Conservation (phyloP, 176 grass and related monocot species). For the Bolboschoenus planiculmis region DNA sequence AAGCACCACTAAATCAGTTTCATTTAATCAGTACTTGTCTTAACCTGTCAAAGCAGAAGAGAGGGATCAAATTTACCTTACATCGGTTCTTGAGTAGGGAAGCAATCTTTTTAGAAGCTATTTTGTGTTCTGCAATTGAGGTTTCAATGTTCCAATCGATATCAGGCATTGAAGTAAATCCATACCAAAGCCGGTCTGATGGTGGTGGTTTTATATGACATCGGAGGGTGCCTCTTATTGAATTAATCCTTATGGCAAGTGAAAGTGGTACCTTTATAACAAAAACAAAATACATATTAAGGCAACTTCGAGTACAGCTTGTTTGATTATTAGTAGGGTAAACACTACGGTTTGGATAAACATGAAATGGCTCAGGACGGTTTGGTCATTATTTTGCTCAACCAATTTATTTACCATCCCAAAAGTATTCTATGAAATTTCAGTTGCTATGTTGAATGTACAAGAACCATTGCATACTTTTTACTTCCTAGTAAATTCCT, state of each 20-base stretch:
- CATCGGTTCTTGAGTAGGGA: slow-evolving; percentile 67
- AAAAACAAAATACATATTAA: slow-evolving; percentile 7
- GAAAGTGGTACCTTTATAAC: slow-evolving; percentile 66
- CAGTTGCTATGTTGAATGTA: background rate
- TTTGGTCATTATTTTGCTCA: background rate
- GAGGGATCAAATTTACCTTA: slow-evolving; percentile 48
- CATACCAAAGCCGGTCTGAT: slow-evolving; percentile 90
- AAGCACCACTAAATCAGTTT: background rate
- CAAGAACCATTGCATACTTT: background rate
- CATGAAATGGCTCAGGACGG: background rate
- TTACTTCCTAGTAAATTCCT: background rate
- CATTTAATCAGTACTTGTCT: background rate
- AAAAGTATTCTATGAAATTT: background rate
- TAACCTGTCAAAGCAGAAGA: background rate
- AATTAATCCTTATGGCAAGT: slow-evolving; percentile 66
- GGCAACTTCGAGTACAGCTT: background rate
- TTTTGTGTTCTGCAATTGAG: slow-evolving; percentile 75
- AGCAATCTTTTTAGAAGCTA: slow-evolving; percentile 54
- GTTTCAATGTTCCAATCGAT: slow-evolving; percentile 88
- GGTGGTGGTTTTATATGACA: slow-evolving; percentile 83
- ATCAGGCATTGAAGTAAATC: slow-evolving; percentile 78
- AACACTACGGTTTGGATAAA: background rate
- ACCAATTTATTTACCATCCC: background rate
- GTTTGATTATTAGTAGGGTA: background rate
- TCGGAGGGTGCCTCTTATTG: slow-evolving; percentile 55